phyloP scores from a whole-genome alignment of 768 basidiomycete genomes.

The Omphalotus guepiniiformis region DNA sequence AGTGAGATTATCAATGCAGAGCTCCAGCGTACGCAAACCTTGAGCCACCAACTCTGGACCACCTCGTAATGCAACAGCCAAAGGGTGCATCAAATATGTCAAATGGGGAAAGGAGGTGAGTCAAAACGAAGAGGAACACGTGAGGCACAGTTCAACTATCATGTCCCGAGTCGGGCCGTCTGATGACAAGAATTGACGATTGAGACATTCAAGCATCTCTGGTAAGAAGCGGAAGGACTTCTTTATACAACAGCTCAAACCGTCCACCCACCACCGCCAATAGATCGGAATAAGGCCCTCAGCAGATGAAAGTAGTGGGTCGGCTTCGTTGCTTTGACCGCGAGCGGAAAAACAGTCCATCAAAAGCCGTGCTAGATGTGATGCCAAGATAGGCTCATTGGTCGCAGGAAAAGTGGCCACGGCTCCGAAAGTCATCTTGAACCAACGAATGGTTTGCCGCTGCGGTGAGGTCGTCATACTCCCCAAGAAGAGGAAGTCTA shows the following conservation, averaged over 20 bases:
- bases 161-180: conserved; percentile 83
- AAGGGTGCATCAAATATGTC: conserved; percentile 92
- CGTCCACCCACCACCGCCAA: conserved; percentile 88
- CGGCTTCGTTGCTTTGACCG: conserved; percentile 87
- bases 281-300: conserved; percentile 87
- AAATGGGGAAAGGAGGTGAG: conserved; percentile 94
- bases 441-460: conserved; percentile 84
- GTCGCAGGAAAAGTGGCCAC: conserved; percentile 65
- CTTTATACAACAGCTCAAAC: conserved; percentile 93
- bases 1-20: conserved; percentile 99
- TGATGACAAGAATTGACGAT: conserved; percentile 82
- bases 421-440: conserved; percentile 93
- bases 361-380: conserved; percentile 87
- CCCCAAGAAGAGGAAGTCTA: conserved; percentile 77
- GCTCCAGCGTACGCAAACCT: conserved; percentile 91
- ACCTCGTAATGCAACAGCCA: conserved; percentile 86
- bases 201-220: conserved; percentile 94
- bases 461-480: conserved; percentile 77
- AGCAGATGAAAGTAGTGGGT: conserved; percentile 91
- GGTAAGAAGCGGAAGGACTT: conserved; percentile 93
- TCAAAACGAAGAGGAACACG: conserved; percentile 92
- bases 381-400: conserved; percentile 92
- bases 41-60: conserved; percentile 89
- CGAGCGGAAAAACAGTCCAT: conserved; percentile 96
- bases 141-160: conserved; percentile 95